Percentiles rank a stretch among this genome's conserved stretches.
phyloP scores from a whole-genome alignment of 108 stramenopile genomes.

The Cyclostephanos invisitatus region DNA sequence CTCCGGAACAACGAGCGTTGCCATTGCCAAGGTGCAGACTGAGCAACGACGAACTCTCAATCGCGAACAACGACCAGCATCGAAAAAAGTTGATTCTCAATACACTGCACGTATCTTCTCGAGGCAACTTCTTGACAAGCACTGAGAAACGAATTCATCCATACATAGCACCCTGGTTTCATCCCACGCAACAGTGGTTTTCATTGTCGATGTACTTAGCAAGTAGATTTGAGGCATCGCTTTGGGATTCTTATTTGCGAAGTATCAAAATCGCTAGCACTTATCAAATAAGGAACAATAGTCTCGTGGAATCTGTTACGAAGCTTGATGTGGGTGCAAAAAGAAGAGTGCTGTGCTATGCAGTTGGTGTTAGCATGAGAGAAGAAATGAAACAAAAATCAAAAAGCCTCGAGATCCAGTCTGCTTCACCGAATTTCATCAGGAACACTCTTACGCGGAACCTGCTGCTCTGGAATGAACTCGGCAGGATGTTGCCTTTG shows the following conservation, averaged over 20 bases:
- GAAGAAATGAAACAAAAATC: constrained; percentile 11
- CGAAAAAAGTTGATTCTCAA: constrained; percentile 22
- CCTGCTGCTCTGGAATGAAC: constrained; percentile 1
- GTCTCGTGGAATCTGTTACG: constrained; percentile 9
- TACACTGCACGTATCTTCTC: constrained; percentile 22
- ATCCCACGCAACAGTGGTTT: constrained; percentile 75
- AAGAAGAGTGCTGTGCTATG: constrained; percentile 19
- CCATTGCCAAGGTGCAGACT: constrained; percentile 18
- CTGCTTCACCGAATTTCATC: constrained; percentile 5
- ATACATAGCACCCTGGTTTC: constrained; percentile 59
- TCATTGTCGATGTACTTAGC: constrained; percentile 75
- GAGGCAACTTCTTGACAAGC: constrained; percentile 33
- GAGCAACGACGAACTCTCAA: neutral
- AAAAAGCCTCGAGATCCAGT: neutral
- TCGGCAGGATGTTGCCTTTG: neutral
- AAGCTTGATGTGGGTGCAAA: constrained; percentile 18
- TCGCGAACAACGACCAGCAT: neutral
- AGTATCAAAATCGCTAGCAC: constrained; percentile 8
- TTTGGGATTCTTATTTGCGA: constrained; percentile 60
- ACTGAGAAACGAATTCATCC: neutral
- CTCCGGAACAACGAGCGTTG: neutral
- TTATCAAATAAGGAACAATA: neutral
- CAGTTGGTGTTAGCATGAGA: constrained; percentile 19
- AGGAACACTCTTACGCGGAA: constrained; percentile 9
- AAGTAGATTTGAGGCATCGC: constrained; percentile 69